Percentiles rank a stretch among this genome's conserved stretches.
These are phyloP conservation scores for Penicillium fuscoglaucum DNA, from an alignment of 2,329 filamentous ascomycete genomes.

Conservation along the genomic window DNA sequence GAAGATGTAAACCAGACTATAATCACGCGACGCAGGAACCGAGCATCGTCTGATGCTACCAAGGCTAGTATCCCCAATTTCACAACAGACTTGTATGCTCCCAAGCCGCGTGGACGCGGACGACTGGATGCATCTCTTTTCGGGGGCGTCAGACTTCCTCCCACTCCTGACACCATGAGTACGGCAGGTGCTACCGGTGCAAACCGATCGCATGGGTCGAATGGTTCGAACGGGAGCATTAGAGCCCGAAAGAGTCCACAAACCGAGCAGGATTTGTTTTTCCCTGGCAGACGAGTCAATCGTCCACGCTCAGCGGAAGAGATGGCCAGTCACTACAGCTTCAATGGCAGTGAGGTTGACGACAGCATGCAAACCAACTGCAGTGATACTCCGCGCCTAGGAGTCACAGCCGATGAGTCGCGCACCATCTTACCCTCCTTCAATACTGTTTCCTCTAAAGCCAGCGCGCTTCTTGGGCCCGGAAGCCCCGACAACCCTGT, in stretches of 20 bases:
- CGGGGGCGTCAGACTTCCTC: constrained; percentile 38
- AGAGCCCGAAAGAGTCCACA: constrained; percentile 29
- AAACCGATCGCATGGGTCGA: constrained; percentile 26
- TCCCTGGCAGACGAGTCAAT: constrained; percentile 24
- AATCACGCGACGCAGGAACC: constrained; percentile 20
- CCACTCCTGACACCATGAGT: constrained; percentile 48
- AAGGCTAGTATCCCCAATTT: constrained; percentile 22
- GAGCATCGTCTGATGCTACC: constrained; percentile 25
- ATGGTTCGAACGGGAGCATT: constrained; percentile 37
- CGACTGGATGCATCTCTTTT: constrained; percentile 35
- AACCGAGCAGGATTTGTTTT: constrained; percentile 22
- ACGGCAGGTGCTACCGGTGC: constrained; percentile 36
- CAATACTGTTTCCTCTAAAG: constrained; percentile 30
- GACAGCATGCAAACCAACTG: constrained; percentile 37
- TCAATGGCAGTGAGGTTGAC: constrained; percentile 30
- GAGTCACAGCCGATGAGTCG: constrained; percentile 24
- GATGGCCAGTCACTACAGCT: constrained; percentile 33
- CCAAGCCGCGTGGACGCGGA: constrained; percentile 29
- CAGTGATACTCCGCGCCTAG: constrained; percentile 33
- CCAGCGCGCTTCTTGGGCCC: constrained; percentile 27
- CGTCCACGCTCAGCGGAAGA: constrained; percentile 40
- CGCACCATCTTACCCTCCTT: constrained; percentile 37
- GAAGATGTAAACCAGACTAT: constrained; percentile 20
- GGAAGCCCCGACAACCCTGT: constrained; percentile 26
- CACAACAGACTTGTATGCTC: constrained; percentile 28